Base-by-base conservation (phyloP, 2,329 filamentous ascomycete species). In the Penicillium sp. region DNA sequence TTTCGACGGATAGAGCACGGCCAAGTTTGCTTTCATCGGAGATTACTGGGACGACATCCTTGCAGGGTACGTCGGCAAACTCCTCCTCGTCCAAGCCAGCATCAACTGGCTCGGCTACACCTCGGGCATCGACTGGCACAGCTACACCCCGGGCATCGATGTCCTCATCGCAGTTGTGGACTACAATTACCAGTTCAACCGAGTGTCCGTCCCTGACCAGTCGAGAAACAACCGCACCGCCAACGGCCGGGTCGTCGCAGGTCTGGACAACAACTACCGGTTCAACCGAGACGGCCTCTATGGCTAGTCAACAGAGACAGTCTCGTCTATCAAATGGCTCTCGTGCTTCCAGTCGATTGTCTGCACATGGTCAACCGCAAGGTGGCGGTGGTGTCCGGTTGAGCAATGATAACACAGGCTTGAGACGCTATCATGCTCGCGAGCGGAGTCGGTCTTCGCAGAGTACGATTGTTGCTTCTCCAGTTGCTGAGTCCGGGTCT, bases 161-260 rank as follows among this genome's bases (percentile, higher is more conserved):
- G 17, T 56, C 28, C 3, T 24, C 30, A 1, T 54, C 45, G 24
- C 45, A 49, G 24, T 26, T 49, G 24, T 49, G 45, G 45, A 49
- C 24, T 7, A 49, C 45, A 9, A 49, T 28, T 15, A 49, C 45
- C 45, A 28, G 45, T 12, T 49, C 45, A 10, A 49, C 45, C 1
- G 45, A 49, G 15, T 28, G 15, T n/a, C 45, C 15, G 15, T 49
- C 45, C 0, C 28, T 22, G 15, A 30, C 8, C 3, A 49, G 10
- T 9, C 7, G 2, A 4, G 24, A 30, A 17, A 24, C 6, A 4
- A 50, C 51, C 6, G 26, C 30, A 9, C 40, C 42, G 4, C 12
- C 60, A 1, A 59, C 63, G 8, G 5, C 35, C 1, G 44, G 65
- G 22, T 70, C 68, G 10, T 68, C 65, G 3, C 58, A 57, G 57